Evolutionary conservation across 106 monocot genomes (phyloP), one percentile per base, ranked within the genome.

Genomic region (Ottelia alismoides): DNA sequence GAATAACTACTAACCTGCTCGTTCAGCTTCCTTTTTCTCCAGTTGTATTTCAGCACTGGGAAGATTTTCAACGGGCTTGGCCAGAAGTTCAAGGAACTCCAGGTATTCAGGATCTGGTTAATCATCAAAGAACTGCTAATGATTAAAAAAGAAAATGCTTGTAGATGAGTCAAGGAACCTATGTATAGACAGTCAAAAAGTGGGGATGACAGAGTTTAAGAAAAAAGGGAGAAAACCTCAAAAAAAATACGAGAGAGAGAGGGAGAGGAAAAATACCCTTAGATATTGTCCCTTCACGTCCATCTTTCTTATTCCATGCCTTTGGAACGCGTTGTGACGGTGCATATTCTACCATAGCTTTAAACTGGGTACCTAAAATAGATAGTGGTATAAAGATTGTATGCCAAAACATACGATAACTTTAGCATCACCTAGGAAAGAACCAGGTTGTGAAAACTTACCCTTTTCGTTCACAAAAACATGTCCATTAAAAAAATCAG

Each of bases 31-130:
- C 60, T 62, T 82, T 60, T 76, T 85, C 70, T 92, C 92, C 14
- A 85, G 62, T 70, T 92, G 92, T 65, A 92, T 79, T 70, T 92
- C 85, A 60, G 92, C 85, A 66, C 92, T 92, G n/a, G 85, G 92
- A 65, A 92, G 82, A 71, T 86, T 75, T 30, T 86, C 92, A 50
- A 47, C 61, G 48, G 92, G 85, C 49, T 86, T 92, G 30, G 78
- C 64, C 51, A 85, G 45, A 27, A 57, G 65, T 61, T 85, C 80
- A 56, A 92, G 76, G 64, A 85, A 92, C 30, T 78, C 72, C 71
- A 79, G 16, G 63, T 82, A 92, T 45, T 92, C 85, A 27, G 76
- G 81, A 76, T 91, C 91, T 91, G 62, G 4, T 57, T 43, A 16
- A 43, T 7, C 10, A 16, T 43, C 6, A 43, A 43, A 49, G 67